Conservation (phyloP, 2,329 filamentous ascomycete species). For the Aspergillus terreus region DNA sequence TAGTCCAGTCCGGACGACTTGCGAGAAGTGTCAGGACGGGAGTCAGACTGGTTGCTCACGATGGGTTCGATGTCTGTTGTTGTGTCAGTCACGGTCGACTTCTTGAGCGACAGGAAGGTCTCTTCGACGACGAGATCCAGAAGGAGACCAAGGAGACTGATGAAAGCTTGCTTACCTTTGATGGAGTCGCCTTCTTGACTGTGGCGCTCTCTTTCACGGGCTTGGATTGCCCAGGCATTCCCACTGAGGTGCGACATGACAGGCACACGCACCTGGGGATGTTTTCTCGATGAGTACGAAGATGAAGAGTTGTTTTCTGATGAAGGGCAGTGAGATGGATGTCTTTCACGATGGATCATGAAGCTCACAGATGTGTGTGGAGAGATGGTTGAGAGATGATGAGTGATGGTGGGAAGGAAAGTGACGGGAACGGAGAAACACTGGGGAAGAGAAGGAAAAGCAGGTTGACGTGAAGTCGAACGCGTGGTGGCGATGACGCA, state of each 20-base stretch:
- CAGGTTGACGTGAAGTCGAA: not conserved
- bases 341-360: not conserved
- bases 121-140: not conserved
- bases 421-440: not conserved
- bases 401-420: not conserved
- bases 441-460: not conserved
- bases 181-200: not conserved
- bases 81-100: not conserved
- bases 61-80: not conserved
- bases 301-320: not conserved
- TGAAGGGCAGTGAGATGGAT: not conserved
- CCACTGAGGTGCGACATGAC: slow-evolving; percentile 16
- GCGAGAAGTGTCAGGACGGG: slow-evolving; percentile 7
- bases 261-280: slow-evolving; percentile 1
- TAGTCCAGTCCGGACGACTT: slow-evolving; percentile 23
- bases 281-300: not conserved
- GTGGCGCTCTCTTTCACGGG: slow-evolving; percentile 11
- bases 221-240: slow-evolving; percentile 27
- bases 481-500: not conserved
- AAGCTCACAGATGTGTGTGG: not conserved
- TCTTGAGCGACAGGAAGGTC: not conserved
- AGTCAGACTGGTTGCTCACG: not conserved
- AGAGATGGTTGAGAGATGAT: not conserved
- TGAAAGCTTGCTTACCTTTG: not conserved
- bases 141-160: not conserved